A percentile compares a stretch with the other conserved stretches of the same genome.
Conservation (phyloP, 2,329 filamentous ascomycete genomes). For the Coniochaeta pulveracea region DNA sequence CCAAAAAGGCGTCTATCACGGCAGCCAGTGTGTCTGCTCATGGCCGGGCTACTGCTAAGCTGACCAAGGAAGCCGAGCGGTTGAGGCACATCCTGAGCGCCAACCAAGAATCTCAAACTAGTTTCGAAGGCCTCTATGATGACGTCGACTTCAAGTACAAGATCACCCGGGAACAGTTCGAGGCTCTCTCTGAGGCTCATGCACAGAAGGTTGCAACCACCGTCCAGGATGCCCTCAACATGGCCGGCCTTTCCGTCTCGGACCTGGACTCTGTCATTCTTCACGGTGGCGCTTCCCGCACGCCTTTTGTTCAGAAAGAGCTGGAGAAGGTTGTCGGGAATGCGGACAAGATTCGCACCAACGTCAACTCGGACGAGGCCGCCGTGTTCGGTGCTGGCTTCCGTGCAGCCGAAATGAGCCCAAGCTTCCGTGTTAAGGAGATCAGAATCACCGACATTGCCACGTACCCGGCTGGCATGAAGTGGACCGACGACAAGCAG, state of each 20-base stretch:
- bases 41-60: constrained; percentile 75
- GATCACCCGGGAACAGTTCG: constrained; percentile 68
- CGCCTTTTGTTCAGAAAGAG: constrained; percentile 85
- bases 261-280: constrained; percentile 88
- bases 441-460: constrained; percentile 74
- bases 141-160: constrained; percentile 93
- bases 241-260: constrained; percentile 58
- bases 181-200: constrained; percentile 61
- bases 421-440: constrained; percentile 95
- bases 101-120: constrained; percentile 69
- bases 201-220: constrained; percentile 57
- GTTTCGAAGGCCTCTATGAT: constrained; percentile 83
- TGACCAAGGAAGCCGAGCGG: constrained; percentile 88
- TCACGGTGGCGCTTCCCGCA: constrained; percentile 80
- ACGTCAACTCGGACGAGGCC: constrained; percentile 94
- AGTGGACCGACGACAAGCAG: constrained; percentile 57
- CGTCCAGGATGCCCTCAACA: constrained; percentile 62
- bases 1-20: constrained; percentile 53
- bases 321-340: constrained; percentile 66
- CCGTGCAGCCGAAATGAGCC: constrained; percentile 82
- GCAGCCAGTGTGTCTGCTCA: constrained; percentile 56
- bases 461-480: constrained; percentile 62
- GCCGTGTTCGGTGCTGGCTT: constrained; percentile 95
- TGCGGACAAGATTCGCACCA: constrained; percentile 72
- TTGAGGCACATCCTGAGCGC: constrained; percentile 84